A percentile compares a stretch with the other conserved stretches of the same genome.
These are phyloP conservation scores for Cylindricascospora bacillispora DNA, from an alignment of 1,139 yeast species.

Conservation along the genomic window DNA sequence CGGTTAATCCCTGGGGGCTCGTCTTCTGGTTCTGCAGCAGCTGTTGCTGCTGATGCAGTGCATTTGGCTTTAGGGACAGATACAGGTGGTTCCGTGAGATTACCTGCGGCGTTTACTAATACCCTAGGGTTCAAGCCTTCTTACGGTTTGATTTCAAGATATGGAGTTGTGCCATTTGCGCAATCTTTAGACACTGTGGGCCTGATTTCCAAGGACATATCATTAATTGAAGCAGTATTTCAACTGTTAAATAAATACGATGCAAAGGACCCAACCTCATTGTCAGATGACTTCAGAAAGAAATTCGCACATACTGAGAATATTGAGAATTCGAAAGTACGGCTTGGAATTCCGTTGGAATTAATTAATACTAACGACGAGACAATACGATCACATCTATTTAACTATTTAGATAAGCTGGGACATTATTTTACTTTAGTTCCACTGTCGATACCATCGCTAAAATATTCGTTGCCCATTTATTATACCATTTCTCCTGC, in stretches of 20 bases:
- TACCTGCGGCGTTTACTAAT: slow-evolving; percentile 84
- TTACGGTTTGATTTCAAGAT: slow-evolving; percentile 80
- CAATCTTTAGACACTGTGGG: slow-evolving; percentile 95
- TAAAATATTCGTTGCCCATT: slow-evolving; percentile 59
- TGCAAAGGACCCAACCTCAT: slow-evolving; percentile 67
- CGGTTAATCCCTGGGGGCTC: slow-evolving; percentile 68
- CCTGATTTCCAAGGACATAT: slow-evolving; percentile 42
- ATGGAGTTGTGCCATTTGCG: slow-evolving; percentile 89
- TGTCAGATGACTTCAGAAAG: slow-evolving; percentile 31
- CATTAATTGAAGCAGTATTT: slow-evolving; percentile 37
- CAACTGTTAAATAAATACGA: slow-evolving; percentile 48
- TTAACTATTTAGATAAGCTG: slow-evolving; percentile 32
- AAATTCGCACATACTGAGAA: slow-evolving; percentile 15
- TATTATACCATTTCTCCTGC: slow-evolving; percentile 85
- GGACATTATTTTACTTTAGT: slow-evolving; percentile 52
- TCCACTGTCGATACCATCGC: slow-evolving; percentile 57
- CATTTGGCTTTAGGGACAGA: slow-evolving; percentile 83
- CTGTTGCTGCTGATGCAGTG: slow-evolving; percentile 59
- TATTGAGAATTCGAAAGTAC: slow-evolving; percentile 19
- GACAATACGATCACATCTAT: slow-evolving; percentile 37
- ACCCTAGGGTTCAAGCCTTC: slow-evolving; percentile 83
- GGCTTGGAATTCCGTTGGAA: slow-evolving; percentile 64
- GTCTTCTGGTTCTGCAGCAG: slow-evolving; percentile 93
- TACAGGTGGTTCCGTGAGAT: slow-evolving; percentile 91
- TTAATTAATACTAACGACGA: slow-evolving; percentile 43